Percentiles rank a stretch among this genome's conserved stretches.
phyloP scores from a whole-genome alignment of 208 protist species.

The Leishmania braziliensis region DNA sequence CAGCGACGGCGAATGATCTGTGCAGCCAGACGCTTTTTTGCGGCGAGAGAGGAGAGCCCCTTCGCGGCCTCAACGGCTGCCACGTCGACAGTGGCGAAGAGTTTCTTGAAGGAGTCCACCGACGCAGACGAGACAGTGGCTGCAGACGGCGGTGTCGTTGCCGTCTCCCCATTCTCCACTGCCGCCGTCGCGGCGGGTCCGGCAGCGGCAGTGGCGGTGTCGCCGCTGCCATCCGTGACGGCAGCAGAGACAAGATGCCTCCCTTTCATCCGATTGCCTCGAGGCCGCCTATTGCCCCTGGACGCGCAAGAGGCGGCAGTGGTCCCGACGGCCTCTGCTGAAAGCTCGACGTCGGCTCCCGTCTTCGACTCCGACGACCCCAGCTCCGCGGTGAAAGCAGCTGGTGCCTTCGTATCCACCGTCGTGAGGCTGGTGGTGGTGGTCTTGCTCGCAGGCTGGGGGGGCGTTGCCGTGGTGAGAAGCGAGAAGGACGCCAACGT shows the following conservation, averaged over 20 bases:
- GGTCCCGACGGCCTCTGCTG: neutral
- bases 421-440: neutral
- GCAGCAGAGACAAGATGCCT: neutral
- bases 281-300: neutral
- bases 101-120: neutral
- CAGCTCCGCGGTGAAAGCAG: neutral
- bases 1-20: constrained; percentile 29
- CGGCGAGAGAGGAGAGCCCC: constrained; percentile 4
- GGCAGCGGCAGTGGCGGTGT: neutral
- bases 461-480: neutral
- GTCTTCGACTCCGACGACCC: neutral
- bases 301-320: neutral
- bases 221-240: neutral
- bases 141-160: neutral
- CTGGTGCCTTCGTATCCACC: neutral
- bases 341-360: neutral
- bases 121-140: too few relatives aligned
- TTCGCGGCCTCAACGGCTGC: neutral
- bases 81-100: neutral
- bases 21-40: constrained; percentile 21
- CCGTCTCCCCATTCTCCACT: neutral
- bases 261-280: neutral
- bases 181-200: neutral
- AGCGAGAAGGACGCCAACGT: neutral
- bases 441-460: neutral